phyloP scores from a whole-genome alignment of 176 grass and related monocot genomes.

The Phoenix dactylifera region DNA sequence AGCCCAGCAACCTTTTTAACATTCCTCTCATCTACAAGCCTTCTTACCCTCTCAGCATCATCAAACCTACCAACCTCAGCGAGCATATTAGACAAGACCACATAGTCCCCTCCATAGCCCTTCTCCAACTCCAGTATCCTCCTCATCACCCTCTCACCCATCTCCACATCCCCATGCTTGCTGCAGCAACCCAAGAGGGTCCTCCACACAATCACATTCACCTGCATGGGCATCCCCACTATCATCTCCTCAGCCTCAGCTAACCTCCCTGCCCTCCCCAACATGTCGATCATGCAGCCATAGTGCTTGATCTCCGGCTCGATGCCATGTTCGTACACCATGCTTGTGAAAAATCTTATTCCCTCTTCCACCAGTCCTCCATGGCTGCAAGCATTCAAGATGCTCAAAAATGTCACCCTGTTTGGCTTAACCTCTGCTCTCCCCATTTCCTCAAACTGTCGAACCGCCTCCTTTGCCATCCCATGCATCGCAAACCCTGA shows the following conservation, averaged over 20 bases:
- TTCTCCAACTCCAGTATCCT: slow-evolving; percentile 43
- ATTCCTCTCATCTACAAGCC: slow-evolving; percentile 36
- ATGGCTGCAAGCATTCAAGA: slow-evolving; percentile 54
- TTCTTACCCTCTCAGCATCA: slow-evolving; percentile 45
- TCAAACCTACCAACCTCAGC: slow-evolving; percentile 43
- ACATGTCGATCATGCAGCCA: slow-evolving; percentile 60
- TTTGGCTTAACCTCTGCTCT: slow-evolving; percentile 31
- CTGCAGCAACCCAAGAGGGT: slow-evolving; percentile 52
- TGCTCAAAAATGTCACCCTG: slow-evolving; percentile 49
- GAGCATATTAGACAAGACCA: slow-evolving; percentile 54
- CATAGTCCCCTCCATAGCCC: slow-evolving; percentile 48
- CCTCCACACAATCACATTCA: slow-evolving; percentile 56
- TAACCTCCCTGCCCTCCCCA: slow-evolving; percentile 59
- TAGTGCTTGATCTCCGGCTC: slow-evolving; percentile 59
- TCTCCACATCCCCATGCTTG: slow-evolving; percentile 60
- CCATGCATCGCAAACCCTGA: slow-evolving; percentile 50
- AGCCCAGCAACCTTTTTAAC: slow-evolving; percentile 41
- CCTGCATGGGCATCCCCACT: slow-evolving; percentile 34
- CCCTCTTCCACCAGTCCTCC: slow-evolving; percentile 64
- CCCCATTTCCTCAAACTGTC: slow-evolving; percentile 41
- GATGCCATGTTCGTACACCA: slow-evolving; percentile 48
- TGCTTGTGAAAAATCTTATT: slow-evolving; percentile 41
- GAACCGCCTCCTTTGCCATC: slow-evolving; percentile 31
- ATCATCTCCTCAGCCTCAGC: slow-evolving; percentile 50
- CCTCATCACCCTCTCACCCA: slow-evolving; percentile 53